Base-by-base conservation (phyloP, 2,329 filamentous ascomycete genomes). In the Trichoderma sp. region DNA sequence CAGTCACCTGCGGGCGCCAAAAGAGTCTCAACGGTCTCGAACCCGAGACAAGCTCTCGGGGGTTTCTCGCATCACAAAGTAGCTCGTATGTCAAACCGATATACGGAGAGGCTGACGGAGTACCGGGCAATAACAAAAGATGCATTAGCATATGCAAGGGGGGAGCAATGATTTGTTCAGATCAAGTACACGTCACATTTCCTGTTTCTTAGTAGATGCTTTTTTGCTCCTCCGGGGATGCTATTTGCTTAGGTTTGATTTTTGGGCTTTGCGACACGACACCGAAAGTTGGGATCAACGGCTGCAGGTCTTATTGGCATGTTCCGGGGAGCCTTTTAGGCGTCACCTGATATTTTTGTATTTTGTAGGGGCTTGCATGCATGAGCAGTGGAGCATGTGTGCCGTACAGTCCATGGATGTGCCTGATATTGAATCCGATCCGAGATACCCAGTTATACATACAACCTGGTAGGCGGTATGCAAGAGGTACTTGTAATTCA, bases 1-100 rank as follows among this genome's bases (percentile, higher is more conserved):
- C 28, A 24, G 62, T 32, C 62, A 32, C 30, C 62, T 65, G 62
- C 62, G 62, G 62, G 62, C 62, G 63, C 63, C 43, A 66, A 51
- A 26, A 51, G 28, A 66, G 47, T 51, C 62, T 53, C 6, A 24
- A 26, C 12, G 47, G 63, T 66, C 63, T 66, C 30, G 47, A 61
- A 66, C 63, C 43, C 30, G 63, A 66, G 63, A 66, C 63, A 66
- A 66, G 15, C 18, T 6, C 30, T 56, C 63, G 32, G 47, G 3
- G 6, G 0, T 53, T 53, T 53, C n/a, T 53, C n/a, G 3, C 47
- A 24, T 21, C 47, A 53, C 5, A 12, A 53, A 53, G 47, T 53
- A 24, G 14, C n/a, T 21, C 36, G 36, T 18, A 39, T 39, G 36
- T 43, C 61, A n/a, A 12, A 30, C 62, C 62, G 62, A 64, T 51